A percentile compares a stretch with the other conserved stretches of the same genome.
These are phyloP conservation scores for Herpetospermum pedunculosum DNA, from an alignment of 306 rosid species.

Conservation along the genomic window DNA sequence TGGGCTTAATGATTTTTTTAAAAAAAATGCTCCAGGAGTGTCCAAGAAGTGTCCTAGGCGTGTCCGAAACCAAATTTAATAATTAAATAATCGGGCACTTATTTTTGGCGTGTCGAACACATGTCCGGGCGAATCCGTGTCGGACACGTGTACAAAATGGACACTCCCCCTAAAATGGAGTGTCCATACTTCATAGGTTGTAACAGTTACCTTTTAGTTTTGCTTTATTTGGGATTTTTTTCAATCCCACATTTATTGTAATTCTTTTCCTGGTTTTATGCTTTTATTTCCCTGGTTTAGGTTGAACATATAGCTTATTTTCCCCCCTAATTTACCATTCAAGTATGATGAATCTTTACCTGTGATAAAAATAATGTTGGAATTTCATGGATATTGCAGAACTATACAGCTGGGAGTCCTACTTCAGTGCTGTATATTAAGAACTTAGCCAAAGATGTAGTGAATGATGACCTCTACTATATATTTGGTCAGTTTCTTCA, in stretches of 20 bases:
- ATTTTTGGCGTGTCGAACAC: no score
- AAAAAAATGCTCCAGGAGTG: no score
- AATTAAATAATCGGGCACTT: no score
- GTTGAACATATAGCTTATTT: background rate
- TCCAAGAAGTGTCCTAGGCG: no score
- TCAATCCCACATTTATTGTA: background rate
- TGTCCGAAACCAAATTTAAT: no score
- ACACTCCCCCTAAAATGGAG: no score
- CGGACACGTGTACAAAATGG: no score
- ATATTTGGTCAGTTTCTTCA: conserved; percentile 56
- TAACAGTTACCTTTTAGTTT: background rate
- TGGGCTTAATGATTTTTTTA: no score
- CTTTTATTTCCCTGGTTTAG: background rate
- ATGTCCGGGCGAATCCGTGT: no score
- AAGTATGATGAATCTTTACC: background rate
- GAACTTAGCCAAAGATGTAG: conserved; percentile 89
- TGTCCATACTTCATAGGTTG: no score
- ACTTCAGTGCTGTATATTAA: conserved; percentile 77
- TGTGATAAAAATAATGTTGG: background rate
- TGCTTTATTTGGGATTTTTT: background rate
- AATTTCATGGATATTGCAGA: conserved; percentile 45
- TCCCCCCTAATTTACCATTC: background rate
- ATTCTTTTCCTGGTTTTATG: background rate
- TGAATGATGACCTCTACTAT: conserved; percentile 59
- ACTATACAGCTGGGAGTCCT: conserved; percentile 76